phyloP scores from a whole-genome alignment of 805 yeast species.

The Candida qinlingensis region DNA sequence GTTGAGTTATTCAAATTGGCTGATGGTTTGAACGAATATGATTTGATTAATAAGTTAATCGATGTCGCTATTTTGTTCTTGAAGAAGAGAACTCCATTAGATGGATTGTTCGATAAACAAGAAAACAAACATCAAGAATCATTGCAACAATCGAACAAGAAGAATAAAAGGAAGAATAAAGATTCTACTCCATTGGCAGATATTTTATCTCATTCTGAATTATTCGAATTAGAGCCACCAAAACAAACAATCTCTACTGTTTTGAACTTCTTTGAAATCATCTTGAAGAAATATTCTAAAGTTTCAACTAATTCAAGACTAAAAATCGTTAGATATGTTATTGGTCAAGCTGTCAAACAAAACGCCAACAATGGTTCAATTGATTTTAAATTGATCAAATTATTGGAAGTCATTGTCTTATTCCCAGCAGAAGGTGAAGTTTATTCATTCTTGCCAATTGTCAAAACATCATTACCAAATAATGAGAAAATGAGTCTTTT shows the following conservation, averaged over 20 bases:
- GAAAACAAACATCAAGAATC: conserved; percentile 30
- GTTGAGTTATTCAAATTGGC: conserved; percentile 28
- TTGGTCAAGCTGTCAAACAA: conserved; percentile 33
- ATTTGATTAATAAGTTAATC: conserved; percentile 48
- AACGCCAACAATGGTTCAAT: conserved; percentile 25
- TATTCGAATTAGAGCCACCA: conserved; percentile 43
- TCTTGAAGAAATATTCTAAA: conserved; percentile 41
- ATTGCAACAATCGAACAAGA: conserved; percentile 23
- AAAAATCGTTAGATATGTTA: conserved; percentile 44
- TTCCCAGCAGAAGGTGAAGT: conserved; percentile 60
- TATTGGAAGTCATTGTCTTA: conserved; percentile 53
- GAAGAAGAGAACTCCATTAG: conserved; percentile 29
- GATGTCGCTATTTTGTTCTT: conserved; percentile 47
- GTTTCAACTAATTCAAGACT: conserved; percentile 62
- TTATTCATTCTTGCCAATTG: conserved; percentile 68
- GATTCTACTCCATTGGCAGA: conserved; percentile 56
- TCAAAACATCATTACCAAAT: conserved; percentile 42
- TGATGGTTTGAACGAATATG: conserved; percentile 41
- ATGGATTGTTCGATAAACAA: conserved; percentile 22
- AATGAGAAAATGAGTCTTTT: conserved; percentile 53
- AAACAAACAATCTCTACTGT: conserved; percentile 27
- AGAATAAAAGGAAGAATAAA: conserved; percentile 38
- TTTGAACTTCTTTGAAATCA: conserved; percentile 39
- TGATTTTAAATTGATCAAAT: conserved; percentile 25
- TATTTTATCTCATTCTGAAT: conserved; percentile 57